Base-by-base conservation (phyloP, 2,329 filamentous ascomycete species). In the Leptographium galeiforme region DNA sequence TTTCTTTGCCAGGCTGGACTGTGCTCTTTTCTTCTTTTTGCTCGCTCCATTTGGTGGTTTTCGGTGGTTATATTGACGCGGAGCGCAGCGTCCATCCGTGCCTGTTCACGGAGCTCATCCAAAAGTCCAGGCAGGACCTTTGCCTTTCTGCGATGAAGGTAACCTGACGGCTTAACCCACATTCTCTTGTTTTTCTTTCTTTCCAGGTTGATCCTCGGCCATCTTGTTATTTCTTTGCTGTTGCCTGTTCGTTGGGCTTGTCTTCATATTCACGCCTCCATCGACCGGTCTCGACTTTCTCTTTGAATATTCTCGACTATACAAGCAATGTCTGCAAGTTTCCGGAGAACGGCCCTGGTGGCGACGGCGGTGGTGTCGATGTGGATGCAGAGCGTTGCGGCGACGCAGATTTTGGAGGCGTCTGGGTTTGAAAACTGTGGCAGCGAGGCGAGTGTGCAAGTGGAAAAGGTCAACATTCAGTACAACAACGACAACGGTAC, bases 371-470 rank as follows among this genome's bases (percentile, higher is more conserved):
- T 53, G 18, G 48, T 62, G 53, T 59, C 55, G 32, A 53, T 66
- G 51, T 63, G 75, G 47, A 61, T 66, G 16, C 66, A 64, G 49
- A 69, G 73, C 55, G 84, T 77, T 52, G 65, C 85, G 55, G 87
- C 79, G 53, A 75, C 71, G 57, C 82, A 91, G 60, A 73, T 94
- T 55, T 78, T 98, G 55, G 79, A 84, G 64, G 96, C 90, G 30
- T 79, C 78, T 57, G 87, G 89, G 55, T 95, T 93, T 71, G 80
- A 75, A 62, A 82, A 82, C 58, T 97, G 93, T 69, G 68, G 75
- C 61, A 76, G 33, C 40, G 73, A 55, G 70, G 78, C 61, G 63
- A 72, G 55, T 40, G 82, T 97, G 62, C 76, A 76, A 57, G 84
- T 96, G 52, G 74, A 89, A 59, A 82, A 77, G 61, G 73, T 94